Percentiles rank a stretch among this genome's conserved stretches.
phyloP scores from a whole-genome alignment of 2,329 filamentous ascomycete genomes.

The Hypoxylon rubiginosum region DNA sequence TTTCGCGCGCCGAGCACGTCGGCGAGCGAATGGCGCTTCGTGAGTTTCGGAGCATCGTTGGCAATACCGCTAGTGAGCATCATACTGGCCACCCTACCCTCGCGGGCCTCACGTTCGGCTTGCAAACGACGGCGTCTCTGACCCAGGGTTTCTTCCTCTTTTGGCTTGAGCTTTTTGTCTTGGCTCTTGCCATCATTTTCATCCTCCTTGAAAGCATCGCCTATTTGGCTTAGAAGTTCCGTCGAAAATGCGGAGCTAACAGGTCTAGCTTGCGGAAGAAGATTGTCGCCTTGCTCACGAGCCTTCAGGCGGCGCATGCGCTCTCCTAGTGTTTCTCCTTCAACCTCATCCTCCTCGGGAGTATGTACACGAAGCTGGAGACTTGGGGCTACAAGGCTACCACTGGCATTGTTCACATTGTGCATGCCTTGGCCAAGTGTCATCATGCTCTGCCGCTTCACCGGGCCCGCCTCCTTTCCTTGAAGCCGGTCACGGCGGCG shows the following conservation, averaged over 20 bases:
- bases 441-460: constrained; percentile 62
- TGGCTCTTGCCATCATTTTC: constrained; percentile 51
- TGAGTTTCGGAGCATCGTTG: constrained; percentile 60
- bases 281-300: constrained; percentile 62
- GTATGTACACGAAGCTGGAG: constrained; percentile 51
- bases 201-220: constrained; percentile 61
- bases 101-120: constrained; percentile 74
- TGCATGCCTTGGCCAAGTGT: constrained; percentile 53
- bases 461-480: constrained; percentile 65
- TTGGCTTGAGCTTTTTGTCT: constrained; percentile 50
- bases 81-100: constrained; percentile 63
- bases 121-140: constrained; percentile 82
- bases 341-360: constrained; percentile 64
- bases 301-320: constrained; percentile 75
- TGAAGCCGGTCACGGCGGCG: constrained; percentile 80
- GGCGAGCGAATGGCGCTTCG: constrained; percentile 63
- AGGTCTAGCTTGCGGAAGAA: constrained; percentile 67
- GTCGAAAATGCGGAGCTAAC: constrained; percentile 76
- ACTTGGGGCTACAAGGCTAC: constrained; percentile 46
- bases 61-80: constrained; percentile 50
- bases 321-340: constrained; percentile 76
- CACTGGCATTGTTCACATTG: constrained; percentile 35
- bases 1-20: constrained; percentile 65
- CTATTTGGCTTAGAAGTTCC: constrained; percentile 77
- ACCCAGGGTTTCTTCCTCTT: constrained; percentile 79